Conservation (phyloP, 1,139 yeast genomes). For the Taiozyma sp. region DNA sequence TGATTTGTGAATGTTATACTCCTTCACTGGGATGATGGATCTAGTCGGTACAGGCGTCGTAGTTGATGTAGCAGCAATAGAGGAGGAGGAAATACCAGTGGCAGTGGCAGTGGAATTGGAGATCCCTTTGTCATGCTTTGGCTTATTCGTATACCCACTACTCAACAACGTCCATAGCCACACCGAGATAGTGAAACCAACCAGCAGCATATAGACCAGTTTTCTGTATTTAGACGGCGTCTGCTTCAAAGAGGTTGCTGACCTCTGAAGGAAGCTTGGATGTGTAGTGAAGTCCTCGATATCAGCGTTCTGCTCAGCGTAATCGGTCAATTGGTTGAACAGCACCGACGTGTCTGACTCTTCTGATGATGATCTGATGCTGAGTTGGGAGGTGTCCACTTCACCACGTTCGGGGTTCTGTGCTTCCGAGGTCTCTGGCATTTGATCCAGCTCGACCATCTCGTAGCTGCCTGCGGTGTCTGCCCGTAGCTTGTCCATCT, state of each 20-base stretch:
- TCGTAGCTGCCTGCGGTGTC: conserved; percentile 2
- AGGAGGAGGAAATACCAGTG: neutral
- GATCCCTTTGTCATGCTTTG: neutral
- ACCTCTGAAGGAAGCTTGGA: conserved; percentile 4
- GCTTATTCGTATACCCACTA: neutral
- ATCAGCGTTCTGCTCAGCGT: conserved; percentile 1
- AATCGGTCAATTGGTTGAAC: conserved; percentile 3
- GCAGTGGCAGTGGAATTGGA: neutral
- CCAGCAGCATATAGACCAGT: neutral
- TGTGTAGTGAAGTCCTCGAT: conserved; percentile 4
- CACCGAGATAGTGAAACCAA: neutral
- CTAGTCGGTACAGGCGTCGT: neutral
- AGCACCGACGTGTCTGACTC: neutral
- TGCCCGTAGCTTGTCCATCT: neutral
- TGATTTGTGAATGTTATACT: conserved; percentile 7
- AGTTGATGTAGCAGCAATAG: neutral
- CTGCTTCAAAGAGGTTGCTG: neutral
- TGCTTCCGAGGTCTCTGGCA: neutral
- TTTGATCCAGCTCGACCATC: conserved; percentile 2
- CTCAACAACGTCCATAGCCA: neutral
- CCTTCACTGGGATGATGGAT: conserved; percentile 4
- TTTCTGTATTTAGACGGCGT: neutral
- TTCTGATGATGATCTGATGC: neutral
- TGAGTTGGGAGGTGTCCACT: neutral
- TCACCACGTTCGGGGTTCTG: neutral